Evolutionary conservation across 768 basidiomycete species (phyloP).

Genomic region (Serendipita sp.): DNA sequence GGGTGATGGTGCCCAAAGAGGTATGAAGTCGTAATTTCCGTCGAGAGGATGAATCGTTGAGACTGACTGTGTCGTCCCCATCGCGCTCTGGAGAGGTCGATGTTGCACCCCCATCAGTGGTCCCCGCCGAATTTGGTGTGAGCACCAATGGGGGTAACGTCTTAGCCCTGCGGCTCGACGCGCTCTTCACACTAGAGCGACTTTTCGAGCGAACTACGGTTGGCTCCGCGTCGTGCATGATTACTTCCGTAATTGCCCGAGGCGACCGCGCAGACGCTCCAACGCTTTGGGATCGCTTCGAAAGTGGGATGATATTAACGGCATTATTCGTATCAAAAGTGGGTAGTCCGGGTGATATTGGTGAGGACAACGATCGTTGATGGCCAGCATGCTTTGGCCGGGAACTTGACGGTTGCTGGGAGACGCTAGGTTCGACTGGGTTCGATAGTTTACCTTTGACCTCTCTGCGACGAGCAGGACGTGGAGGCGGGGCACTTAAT

Average conservation of each 20-base stretch:
- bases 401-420: background rate
- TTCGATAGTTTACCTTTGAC: background rate
- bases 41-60: background rate
- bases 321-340: background rate
- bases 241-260: background rate
- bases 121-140: background rate
- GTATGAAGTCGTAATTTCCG: background rate
- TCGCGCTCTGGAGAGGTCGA: background rate
- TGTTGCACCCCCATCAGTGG: background rate
- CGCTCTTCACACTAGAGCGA: background rate
- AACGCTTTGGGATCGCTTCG: background rate
- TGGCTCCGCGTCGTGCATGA: background rate
- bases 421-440: background rate
- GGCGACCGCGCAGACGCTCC: background rate
- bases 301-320: background rate
- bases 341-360: background rate
- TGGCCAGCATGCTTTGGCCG: background rate
- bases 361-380: slow-evolving; percentile 1
- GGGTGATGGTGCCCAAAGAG: slow-evolving; percentile 4
- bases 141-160: background rate
- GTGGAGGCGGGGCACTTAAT: background rate
- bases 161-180: background rate
- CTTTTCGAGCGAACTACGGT: background rate
- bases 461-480: background rate
- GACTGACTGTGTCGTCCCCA: background rate